Conservation (phyloP, 257 asterid species). For the Ilex asprella region DNA sequence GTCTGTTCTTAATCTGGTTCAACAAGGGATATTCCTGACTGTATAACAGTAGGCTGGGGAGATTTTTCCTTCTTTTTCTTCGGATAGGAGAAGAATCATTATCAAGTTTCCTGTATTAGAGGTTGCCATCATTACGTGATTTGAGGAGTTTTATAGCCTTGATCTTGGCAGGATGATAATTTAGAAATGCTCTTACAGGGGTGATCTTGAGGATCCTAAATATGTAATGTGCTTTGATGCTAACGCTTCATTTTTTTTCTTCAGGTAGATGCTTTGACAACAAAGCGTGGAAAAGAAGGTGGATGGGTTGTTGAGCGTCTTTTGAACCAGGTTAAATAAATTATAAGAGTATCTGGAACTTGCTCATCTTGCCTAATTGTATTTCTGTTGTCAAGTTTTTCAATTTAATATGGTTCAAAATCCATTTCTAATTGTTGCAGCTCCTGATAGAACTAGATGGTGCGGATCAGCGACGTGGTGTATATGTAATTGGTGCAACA, state of each 20-base stretch:
- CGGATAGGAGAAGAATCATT: too few species aligned
- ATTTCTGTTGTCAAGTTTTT: not conserved
- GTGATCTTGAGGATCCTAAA: too few species aligned
- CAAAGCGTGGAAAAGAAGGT: conserved; percentile 72
- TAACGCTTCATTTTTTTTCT: conserved; percentile 7
- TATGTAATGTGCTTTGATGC: not conserved
- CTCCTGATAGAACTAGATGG: conserved; percentile 82
- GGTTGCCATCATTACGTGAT: too few species aligned
- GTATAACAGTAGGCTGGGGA: too few species aligned
- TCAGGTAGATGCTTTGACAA: conserved; percentile 82
- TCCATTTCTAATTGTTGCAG: conserved; percentile 35
- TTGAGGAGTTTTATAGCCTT: too few species aligned
- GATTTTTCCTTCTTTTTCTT: too few species aligned
- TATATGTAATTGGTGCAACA: conserved; percentile 86
- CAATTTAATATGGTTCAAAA: conserved; percentile 11
- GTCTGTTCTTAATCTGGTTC: too few species aligned
- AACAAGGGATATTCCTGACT: too few species aligned
- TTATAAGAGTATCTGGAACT: not conserved
- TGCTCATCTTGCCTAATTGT: conserved; percentile 2
- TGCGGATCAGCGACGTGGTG: conserved; percentile 63
- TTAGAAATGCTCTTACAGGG: too few species aligned
- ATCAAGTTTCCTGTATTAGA: too few species aligned
- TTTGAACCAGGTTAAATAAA: conserved; percentile 51
- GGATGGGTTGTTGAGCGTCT: conserved; percentile 75
- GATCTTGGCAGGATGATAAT: too few species aligned